These are phyloP conservation scores for Rubus idaeus DNA, from an alignment of 306 rosid species.

Conservation along the genomic window DNA sequence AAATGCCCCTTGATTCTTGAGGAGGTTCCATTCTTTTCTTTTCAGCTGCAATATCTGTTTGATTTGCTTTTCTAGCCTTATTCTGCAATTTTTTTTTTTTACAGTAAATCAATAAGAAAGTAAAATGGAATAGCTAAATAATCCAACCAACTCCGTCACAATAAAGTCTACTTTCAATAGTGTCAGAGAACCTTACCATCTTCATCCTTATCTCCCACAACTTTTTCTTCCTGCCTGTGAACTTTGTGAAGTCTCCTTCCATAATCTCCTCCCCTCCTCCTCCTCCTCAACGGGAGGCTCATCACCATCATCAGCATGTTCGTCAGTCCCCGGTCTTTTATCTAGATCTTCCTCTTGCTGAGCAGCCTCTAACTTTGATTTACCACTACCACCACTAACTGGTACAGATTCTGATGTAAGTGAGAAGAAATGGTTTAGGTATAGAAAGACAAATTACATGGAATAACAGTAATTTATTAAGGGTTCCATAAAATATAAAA, in stretches of 20 bases:
- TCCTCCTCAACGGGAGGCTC: conserved; percentile 14
- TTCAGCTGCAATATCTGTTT: conserved; percentile 83
- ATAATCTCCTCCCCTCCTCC: conserved; percentile 23
- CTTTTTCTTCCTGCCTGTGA: conserved; percentile 73
- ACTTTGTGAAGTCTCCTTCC: conserved; percentile 28
- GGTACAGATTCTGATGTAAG: conserved; percentile 38
- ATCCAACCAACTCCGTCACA: conserved; percentile 6
- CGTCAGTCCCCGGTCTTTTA: conserved; percentile 16
- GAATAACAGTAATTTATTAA: not conserved
- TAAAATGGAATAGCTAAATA: not conserved
- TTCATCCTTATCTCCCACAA: conserved; percentile 81
- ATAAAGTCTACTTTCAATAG: not conserved
- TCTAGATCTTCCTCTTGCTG: conserved; percentile 47
- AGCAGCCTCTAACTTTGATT: conserved; percentile 31
- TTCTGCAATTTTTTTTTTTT: conserved; percentile 39
- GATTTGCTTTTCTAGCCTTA: conserved; percentile 87
- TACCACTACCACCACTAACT: conserved; percentile 43
- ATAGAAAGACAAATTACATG: not conserved
- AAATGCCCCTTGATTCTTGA: conserved; percentile 83
- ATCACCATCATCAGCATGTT: conserved; percentile 23
- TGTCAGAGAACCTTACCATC: conserved; percentile 53
- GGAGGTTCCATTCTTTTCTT: conserved; percentile 96
- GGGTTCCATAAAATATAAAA: not conserved
- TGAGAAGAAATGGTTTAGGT: conserved; percentile 17
- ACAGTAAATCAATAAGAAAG: not conserved